Percentiles rank a stretch among this genome's conserved stretches.
phyloP scores from a whole-genome alignment of 2,329 filamentous ascomycete species.

The Coniochaeta prunicola region DNA sequence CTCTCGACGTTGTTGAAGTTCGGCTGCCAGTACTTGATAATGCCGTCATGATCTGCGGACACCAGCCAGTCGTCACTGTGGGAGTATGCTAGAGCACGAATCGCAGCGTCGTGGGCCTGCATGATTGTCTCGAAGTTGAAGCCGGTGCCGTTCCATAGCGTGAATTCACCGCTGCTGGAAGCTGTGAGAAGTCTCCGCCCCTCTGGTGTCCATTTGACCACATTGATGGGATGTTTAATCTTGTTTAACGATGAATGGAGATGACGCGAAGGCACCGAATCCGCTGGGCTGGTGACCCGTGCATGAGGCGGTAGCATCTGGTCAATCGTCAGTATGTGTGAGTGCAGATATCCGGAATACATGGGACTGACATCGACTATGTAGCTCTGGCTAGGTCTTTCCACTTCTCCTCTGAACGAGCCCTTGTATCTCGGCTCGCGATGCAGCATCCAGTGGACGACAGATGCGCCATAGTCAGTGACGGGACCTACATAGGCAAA shows the following conservation, averaged over 20 bases:
- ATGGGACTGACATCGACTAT: conserved; percentile 68
- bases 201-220: conserved; percentile 96
- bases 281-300: conserved; percentile 64
- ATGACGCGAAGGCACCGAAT: conserved; percentile 89
- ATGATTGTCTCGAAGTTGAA: conserved; percentile 99
- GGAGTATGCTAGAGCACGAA: conserved; percentile 78
- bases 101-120: conserved; percentile 89
- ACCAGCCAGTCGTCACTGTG: conserved; percentile 96
- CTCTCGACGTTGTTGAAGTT: conserved; percentile 99
- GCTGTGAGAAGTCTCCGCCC: conserved; percentile 86
- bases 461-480: conserved; percentile 86
- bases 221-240: conserved; percentile 93
- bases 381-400: conserved; percentile 82
- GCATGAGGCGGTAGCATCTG: conserved; percentile 85
- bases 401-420: conserved; percentile 63
- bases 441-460: conserved; percentile 86
- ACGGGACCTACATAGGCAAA: conserved; percentile 59
- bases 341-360: background rate
- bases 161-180: conserved; percentile 95
- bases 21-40: conserved; percentile 97
- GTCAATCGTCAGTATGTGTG: background rate
- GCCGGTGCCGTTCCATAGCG: conserved; percentile 95
- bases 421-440: conserved; percentile 70
- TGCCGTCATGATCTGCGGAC: conserved; percentile 88
- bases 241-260: conserved; percentile 98